phyloP scores from a whole-genome alignment of 1,284 basidiomycete species.

The Ustilago xerochloae region DNA sequence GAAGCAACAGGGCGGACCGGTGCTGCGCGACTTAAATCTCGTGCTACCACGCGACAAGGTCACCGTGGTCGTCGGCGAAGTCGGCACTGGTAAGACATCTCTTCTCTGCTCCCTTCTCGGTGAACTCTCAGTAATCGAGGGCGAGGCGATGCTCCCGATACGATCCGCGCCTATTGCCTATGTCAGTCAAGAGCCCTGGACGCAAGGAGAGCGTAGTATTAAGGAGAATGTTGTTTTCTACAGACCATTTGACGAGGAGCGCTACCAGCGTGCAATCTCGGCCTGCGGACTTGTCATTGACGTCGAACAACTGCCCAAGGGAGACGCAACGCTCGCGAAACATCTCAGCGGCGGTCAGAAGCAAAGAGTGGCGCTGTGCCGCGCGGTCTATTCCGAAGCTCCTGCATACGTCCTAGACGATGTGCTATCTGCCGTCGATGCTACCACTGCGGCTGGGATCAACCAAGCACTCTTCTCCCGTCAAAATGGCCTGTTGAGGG shows the following conservation, averaged over 20 bases:
- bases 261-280: conserved; percentile 30
- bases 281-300: conserved; percentile 39
- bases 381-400: conserved; percentile 45
- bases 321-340: conserved; percentile 33
- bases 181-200: conserved; percentile 40
- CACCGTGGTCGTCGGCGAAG: conserved; percentile 30
- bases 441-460: conserved; percentile 26
- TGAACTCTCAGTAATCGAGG: conserved; percentile 15
- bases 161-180: conserved; percentile 19
- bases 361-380: conserved; percentile 45
- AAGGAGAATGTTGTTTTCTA: conserved; percentile 51
- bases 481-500: conserved; percentile 19
- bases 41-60: conserved; percentile 1
- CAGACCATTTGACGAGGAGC: conserved; percentile 19
- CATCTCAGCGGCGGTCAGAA: conserved; percentile 53
- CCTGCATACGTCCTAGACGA: conserved; percentile 43
- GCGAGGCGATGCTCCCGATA: conserved; percentile 14
- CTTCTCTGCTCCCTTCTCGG: conserved; percentile 43
- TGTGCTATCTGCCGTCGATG: conserved; percentile 47
- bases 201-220: conserved; percentile 29
- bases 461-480: conserved; percentile 17
- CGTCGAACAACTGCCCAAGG: conserved; percentile 24
- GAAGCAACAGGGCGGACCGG: not conserved
- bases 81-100: conserved; percentile 42
- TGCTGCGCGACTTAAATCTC: conserved; percentile 3